Percentiles rank a stretch among this genome's conserved stretches.
phyloP scores from a whole-genome alignment of 2,329 filamentous ascomycete genomes.

The Neopestalotiopsis sp. region DNA sequence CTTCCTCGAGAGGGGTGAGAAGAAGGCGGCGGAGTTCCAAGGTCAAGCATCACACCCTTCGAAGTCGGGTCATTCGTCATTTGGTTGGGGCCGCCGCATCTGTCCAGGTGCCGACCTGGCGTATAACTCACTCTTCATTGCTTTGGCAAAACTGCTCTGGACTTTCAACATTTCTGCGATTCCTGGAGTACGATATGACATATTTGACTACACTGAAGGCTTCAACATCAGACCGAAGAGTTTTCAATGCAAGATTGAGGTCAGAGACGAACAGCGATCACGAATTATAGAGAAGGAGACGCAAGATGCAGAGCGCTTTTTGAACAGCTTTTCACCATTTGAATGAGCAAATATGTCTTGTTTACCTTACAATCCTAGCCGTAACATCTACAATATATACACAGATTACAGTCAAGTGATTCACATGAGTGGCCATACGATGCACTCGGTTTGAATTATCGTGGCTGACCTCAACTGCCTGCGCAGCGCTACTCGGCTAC shows the following conservation, averaged over 20 bases:
- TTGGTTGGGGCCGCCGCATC: constrained; percentile 61
- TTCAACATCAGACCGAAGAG: constrained; percentile 12
- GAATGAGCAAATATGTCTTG: neutral
- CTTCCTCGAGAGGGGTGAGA: constrained; percentile 36
- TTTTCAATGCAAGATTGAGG: constrained; percentile 10
- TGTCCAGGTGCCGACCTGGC: constrained; percentile 47
- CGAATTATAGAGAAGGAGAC: neutral
- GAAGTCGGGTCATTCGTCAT: constrained; percentile 59
- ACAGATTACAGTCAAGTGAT: too few species aligned
- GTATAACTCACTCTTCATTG: constrained; percentile 13
- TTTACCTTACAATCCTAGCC: too few species aligned
- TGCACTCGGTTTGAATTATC: too few species aligned
- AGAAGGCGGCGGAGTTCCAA: neutral
- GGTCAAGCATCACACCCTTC: constrained; percentile 43
- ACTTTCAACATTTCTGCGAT: constrained; percentile 7
- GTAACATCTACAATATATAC: too few species aligned
- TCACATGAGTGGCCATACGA: too few species aligned
- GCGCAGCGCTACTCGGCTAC: neutral
- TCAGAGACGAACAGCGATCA: constrained; percentile 4
- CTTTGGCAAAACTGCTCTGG: constrained; percentile 14
- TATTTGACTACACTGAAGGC: constrained; percentile 15
- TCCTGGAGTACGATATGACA: constrained; percentile 10
- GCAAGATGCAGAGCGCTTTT: neutral
- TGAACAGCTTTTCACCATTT: neutral
- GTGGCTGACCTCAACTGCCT: too few species aligned